phyloP scores from a whole-genome alignment of 139 green algal genomes.

The Eudorina sp. region DNA sequence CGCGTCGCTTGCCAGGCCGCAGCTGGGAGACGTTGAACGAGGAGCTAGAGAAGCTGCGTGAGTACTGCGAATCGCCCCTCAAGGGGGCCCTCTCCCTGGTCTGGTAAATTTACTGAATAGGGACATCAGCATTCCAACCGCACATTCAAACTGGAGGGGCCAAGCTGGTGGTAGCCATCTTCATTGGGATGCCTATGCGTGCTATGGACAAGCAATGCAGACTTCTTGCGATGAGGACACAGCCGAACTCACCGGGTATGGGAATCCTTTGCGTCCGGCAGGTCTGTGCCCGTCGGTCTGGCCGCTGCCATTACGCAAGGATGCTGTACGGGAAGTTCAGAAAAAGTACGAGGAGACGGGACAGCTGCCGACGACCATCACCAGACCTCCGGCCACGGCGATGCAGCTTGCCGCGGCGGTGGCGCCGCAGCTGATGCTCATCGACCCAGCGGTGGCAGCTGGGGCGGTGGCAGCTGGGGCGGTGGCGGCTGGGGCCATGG shows the following conservation, averaged over 20 bases:
- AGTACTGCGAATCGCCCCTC: not conserved
- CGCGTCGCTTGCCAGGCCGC: constrained; percentile 81
- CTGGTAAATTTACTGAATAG: too few species aligned
- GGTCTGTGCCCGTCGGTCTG: constrained; percentile 46
- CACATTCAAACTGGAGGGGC: too few species aligned
- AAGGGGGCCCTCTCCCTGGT: too few species aligned
- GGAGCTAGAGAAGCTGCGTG: constrained; percentile 72
- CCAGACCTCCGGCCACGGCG: not conserved
- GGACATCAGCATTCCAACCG: too few species aligned
- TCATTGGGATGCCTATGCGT: too few species aligned
- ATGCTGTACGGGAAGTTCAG: constrained; percentile 34
- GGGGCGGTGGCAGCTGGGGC: not conserved
- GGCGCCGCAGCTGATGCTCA: not conserved
- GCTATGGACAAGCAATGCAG: too few species aligned
- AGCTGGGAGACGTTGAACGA: constrained; percentile 85
- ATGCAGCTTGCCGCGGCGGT: not conserved
- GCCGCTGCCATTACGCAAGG: constrained; percentile 51
- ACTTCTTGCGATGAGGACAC: too few species aligned
- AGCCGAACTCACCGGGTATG: too few species aligned
- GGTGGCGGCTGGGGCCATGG: not conserved
- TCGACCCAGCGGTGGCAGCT: not conserved
- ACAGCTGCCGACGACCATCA: not conserved
- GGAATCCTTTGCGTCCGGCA: not conserved
- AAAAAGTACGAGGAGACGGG: constrained; percentile 38
- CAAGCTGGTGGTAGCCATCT: too few species aligned